A percentile compares a stretch with the other conserved stretches of the same genome.
Conservation (phyloP, 164 flowering plant species). For the Amborella trichopoda region DNA sequence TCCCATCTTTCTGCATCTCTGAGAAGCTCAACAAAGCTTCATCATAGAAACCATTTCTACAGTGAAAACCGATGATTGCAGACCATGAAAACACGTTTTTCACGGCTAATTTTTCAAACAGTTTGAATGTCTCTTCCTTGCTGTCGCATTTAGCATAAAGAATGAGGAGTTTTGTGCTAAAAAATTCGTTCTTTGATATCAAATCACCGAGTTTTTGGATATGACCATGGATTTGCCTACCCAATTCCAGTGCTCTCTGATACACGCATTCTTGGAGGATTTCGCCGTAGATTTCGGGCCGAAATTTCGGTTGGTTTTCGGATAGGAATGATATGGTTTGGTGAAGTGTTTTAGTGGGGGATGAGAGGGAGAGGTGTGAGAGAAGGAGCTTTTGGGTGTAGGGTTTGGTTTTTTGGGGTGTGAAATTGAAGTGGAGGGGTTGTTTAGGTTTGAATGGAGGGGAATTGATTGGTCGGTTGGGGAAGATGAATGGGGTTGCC, state of each 20-base stretch:
- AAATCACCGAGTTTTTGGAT: constrained; percentile 41
- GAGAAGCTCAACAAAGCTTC: constrained; percentile 34
- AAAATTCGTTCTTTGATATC: constrained; percentile 36
- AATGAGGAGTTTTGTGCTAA: constrained; percentile 49
- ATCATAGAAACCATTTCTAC: constrained; percentile 33
- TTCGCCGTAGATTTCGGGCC: constrained; percentile 54
- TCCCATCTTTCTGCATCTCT: constrained; percentile 41
- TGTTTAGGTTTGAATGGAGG: too few relatives aligned
- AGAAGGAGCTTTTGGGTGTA: too few relatives aligned
- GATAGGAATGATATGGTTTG: too few relatives aligned
- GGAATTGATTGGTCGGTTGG: too few relatives aligned
- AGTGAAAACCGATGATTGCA: constrained; percentile 51
- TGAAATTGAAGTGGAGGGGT: too few relatives aligned
- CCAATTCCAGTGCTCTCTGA: constrained; percentile 31
- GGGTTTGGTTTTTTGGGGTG: too few relatives aligned
- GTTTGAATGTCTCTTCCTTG: constrained; percentile 14
- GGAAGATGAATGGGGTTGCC: too few relatives aligned
- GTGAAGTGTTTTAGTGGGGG: too few relatives aligned
- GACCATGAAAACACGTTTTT: constrained; percentile 71
- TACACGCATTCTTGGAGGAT: constrained; percentile 62
- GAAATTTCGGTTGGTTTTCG: too few relatives aligned
- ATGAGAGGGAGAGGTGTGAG: too few relatives aligned
- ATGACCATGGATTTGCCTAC: constrained; percentile 58
- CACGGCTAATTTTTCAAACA: constrained; percentile 23
- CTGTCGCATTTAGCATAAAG: constrained; percentile 56